Evolutionary conservation across 1,139 yeast species (phyloP).

Genomic region (Magnusiomyces paraingens): DNA sequence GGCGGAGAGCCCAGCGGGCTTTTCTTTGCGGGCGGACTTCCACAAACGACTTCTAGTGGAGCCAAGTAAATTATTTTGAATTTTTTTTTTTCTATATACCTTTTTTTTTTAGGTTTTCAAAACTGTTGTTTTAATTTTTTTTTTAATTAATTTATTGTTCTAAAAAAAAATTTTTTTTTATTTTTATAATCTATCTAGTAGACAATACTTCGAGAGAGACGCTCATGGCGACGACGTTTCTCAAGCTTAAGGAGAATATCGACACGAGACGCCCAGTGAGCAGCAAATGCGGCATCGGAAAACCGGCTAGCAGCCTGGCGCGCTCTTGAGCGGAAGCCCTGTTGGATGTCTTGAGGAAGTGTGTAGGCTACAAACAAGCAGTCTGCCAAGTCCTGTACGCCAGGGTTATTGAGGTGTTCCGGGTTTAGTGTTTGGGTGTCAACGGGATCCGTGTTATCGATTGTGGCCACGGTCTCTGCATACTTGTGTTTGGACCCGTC

Average conservation of each 20-base stretch:
- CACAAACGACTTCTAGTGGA: conserved; percentile 27
- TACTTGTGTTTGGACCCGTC: conserved; percentile 18
- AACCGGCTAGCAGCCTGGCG: conserved; percentile 52
- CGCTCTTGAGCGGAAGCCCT: conserved; percentile 48
- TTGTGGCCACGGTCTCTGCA: not conserved
- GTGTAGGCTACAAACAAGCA: conserved; percentile 40
- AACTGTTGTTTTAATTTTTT: conserved; percentile 1
- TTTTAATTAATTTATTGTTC: not conserved
- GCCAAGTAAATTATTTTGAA: not conserved
- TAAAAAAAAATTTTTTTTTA: conserved; percentile 3
- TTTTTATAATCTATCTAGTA: not conserved
- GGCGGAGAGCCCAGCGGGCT: conserved; percentile 20
- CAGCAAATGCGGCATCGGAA: conserved; percentile 57
- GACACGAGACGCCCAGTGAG: conserved; percentile 47
- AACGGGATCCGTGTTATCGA: conserved; percentile 31
- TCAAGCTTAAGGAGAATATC: conserved; percentile 37
- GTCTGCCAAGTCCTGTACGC: conserved; percentile 31
- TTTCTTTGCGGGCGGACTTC: conserved; percentile 34
- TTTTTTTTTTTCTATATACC: not conserved
- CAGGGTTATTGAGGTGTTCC: no score
- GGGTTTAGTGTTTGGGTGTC: no score
- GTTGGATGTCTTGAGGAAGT: conserved; percentile 38
- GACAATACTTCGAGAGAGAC: not conserved
- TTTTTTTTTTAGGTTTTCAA: not conserved
- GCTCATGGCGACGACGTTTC: not conserved